Base-by-base conservation (phyloP, 306 rosid genomes). In the Ammopiptanthus mongolicus region DNA sequence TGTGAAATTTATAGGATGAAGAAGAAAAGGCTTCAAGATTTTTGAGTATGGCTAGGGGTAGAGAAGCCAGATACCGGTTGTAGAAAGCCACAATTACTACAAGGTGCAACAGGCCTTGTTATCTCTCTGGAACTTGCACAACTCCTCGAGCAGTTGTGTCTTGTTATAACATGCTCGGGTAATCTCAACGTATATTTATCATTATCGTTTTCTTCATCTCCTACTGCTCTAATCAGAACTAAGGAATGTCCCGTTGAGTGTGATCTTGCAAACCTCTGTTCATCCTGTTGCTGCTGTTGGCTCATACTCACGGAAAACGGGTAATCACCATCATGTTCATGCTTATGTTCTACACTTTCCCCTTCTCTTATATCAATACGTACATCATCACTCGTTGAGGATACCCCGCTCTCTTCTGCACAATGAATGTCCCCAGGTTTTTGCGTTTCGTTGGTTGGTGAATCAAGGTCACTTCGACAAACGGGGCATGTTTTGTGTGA, bases 181-280 rank as follows among this genome's bases (percentile, higher is more conserved):
- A 92, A 69, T 76, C 75, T 88, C 79, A 92, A 76, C 0, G 80
- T 92, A 44, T 88, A 80, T 42, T 78, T 83, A 5, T 85, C 88
- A 22, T 67, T 44, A 2, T 41, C 67, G 19, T 34, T 19, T 6
- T 18, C 81, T 23, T 71, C 83, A 3, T 15, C 57, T 0, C 18
- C n/a, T n/a, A n/a, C n/a, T n/a, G n/a, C 77, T 87, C 78, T 83
- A 17, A 65, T 72, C 51, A 65, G 44, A 69, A 86, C 82, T 23
- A 90, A 78, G 0, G 98, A 93, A 77, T 92, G 96, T 0, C 98
- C 96, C 0, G 98, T 92, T 1, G 96, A 86, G 41, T 90, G 91
- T 6, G 92, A 85, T 80, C 91, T 77, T 0, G 79, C 25, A 69
- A 88, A 78, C 29, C 29, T 85, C 4, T 80, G 67, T 18, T 55